Conservation (phyloP, 805 yeast genomes). For the Kregervanrija pseudodelftensis region DNA sequence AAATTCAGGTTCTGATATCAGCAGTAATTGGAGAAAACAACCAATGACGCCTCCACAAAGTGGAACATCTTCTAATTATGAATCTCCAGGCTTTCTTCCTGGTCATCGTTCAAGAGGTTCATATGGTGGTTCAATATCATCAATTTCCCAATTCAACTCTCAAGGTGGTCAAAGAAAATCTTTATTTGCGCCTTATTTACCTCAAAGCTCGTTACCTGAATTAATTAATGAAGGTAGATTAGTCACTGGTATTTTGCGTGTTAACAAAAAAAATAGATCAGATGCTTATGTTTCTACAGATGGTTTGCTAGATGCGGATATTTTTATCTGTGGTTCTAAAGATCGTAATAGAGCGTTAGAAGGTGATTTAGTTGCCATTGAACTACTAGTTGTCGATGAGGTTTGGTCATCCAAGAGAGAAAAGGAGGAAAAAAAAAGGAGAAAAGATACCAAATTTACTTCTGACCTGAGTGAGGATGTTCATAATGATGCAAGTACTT, state of each 20-base stretch:
- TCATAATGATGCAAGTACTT: conserved; percentile 74
- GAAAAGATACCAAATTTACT: conserved; percentile 32
- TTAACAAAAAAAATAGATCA: conserved; percentile 91
- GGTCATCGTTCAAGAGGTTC: conserved; percentile 67
- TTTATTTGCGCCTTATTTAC: conserved; percentile 90
- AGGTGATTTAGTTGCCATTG: conserved; percentile 95
- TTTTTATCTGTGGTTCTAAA: conserved; percentile 95
- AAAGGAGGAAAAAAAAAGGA: conserved; percentile 93
- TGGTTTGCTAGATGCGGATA: conserved; percentile 91
- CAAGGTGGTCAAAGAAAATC: conserved; percentile 55
- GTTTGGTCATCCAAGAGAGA: conserved; percentile 97
- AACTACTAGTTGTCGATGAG: conserved; percentile 88
- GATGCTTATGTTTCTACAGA: conserved; percentile 99
- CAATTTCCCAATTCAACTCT: conserved; percentile 31
- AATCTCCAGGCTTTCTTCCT: conserved; percentile 46
- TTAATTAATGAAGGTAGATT: conserved; percentile 82
- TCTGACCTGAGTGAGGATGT: conserved; percentile 55
- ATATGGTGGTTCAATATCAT: conserved; percentile 55
- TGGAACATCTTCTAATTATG: conserved; percentile 11
- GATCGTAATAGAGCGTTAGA: conserved; percentile 97
- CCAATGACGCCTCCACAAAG: conserved; percentile 24
- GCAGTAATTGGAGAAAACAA: conserved; percentile 61
- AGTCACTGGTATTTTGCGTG: conserved; percentile 88
- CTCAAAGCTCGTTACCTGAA: conserved; percentile 88
- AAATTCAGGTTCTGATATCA: conserved; percentile 38